Conservation (phyloP, 148 eudicot species). For the Rhododendron mucronatum region DNA sequence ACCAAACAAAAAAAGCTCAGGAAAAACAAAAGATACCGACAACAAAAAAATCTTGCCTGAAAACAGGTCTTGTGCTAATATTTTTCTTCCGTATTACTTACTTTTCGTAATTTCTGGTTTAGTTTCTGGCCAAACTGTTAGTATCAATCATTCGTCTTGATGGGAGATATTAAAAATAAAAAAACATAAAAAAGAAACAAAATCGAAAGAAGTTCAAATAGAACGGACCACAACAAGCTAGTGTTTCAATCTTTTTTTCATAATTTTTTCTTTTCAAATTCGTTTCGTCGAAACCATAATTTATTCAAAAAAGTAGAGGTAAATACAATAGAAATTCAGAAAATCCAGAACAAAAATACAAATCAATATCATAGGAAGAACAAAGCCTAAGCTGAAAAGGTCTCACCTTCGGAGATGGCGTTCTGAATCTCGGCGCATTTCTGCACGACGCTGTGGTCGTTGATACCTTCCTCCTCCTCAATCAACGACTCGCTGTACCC, state of each 20-base stretch:
- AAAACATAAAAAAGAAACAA: no score
- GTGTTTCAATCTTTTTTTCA: no score
- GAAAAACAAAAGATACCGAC: not conserved
- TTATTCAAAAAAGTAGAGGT: not conserved
- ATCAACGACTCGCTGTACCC: conserved; percentile 51
- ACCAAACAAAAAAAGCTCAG: not conserved
- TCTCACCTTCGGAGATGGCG: conserved; percentile 86
- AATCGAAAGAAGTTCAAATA: not conserved
- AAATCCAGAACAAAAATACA: not conserved
- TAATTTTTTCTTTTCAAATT: no score
- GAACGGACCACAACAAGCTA: no score
- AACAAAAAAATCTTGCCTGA: not conserved
- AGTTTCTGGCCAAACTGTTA: not conserved
- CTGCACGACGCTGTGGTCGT: conserved; percentile 49
- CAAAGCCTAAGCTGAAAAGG: not conserved
- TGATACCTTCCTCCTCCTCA: conserved; percentile 83
- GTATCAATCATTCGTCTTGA: not conserved
- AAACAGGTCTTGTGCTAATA: not conserved
- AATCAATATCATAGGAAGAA: not conserved
- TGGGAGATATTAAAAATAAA: no score
- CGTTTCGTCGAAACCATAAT: not conserved
- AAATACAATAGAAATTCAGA: not conserved
- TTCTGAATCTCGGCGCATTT: conserved; percentile 86
- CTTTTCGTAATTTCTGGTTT: not conserved
- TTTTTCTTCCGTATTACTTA: not conserved